A percentile compares a stretch with the other conserved stretches of the same genome.
phyloP scores from a whole-genome alignment of 495 filamentous ascomycete species.

The Penicillium daleae region DNA sequence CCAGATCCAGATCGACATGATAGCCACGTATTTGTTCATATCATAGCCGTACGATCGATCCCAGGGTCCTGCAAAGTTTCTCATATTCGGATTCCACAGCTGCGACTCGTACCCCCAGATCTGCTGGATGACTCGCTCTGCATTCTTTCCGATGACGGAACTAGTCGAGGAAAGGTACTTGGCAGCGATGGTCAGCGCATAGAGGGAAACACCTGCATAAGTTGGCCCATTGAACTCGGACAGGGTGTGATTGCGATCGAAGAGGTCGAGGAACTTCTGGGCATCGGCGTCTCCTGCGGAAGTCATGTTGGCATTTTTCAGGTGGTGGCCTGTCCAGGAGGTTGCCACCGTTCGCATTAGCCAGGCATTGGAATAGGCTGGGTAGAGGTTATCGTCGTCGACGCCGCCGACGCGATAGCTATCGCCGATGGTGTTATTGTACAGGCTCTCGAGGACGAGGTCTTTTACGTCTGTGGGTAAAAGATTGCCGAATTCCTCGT shows the following conservation, averaged over 20 bases:
- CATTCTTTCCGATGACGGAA: constrained; percentile 38
- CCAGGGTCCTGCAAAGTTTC: constrained; percentile 49
- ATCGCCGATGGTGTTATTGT: constrained; percentile 44
- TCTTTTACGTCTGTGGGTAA: constrained; percentile 30
- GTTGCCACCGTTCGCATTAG: constrained; percentile 46
- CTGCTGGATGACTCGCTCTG: constrained; percentile 28
- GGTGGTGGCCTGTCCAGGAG: constrained; percentile 39
- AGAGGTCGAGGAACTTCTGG: constrained; percentile 40
- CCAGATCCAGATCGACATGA: constrained; percentile 44
- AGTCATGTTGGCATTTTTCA: constrained; percentile 45
- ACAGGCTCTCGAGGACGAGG: constrained; percentile 37
- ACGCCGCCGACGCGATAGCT: constrained; percentile 47
- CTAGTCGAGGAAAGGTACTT: constrained; percentile 34
- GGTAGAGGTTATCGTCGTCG: constrained; percentile 49
- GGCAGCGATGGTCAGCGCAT: constrained; percentile 44
- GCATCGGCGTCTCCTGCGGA: constrained; percentile 38
- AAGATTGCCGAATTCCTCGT: constrained; percentile 42
- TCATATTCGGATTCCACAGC: constrained; percentile 42
- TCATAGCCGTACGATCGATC: constrained; percentile 49
- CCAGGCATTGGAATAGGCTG: constrained; percentile 47
- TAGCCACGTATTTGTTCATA: constrained; percentile 45
- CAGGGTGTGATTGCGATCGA: constrained; percentile 38
- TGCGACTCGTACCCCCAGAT: constrained; percentile 38
- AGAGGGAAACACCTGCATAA: constrained; percentile 47
- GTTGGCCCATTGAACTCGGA: constrained; percentile 51